A percentile compares a stretch with the other conserved stretches of the same genome.
phyloP scores from a whole-genome alignment of 805 yeast species.

The Zygosaccharomyces rouxii region DNA sequence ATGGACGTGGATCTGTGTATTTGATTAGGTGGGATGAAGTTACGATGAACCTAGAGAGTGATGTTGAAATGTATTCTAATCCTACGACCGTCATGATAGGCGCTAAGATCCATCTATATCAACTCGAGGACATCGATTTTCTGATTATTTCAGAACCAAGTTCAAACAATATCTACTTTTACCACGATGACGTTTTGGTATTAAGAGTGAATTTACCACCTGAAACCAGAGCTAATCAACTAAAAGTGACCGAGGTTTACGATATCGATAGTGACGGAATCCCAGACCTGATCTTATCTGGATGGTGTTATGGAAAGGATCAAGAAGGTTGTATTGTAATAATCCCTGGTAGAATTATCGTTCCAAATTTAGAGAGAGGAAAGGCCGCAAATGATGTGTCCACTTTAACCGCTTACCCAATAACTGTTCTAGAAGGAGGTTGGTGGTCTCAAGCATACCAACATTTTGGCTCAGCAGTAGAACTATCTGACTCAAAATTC shows the following conservation, averaged over 20 bases:
- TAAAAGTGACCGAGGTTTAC: slow-evolving; percentile 36
- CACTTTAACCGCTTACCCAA: slow-evolving; percentile 8
- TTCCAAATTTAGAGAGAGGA: slow-evolving; percentile 16
- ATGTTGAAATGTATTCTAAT: not conserved
- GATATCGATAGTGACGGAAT: slow-evolving; percentile 39
- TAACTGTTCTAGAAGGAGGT: slow-evolving; percentile 12
- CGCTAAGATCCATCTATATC: slow-evolving; percentile 32
- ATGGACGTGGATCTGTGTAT: slow-evolving; percentile 41
- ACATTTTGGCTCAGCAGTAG: slow-evolving; percentile 23
- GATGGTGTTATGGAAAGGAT: slow-evolving; percentile 40
- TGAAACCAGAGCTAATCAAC: slow-evolving; percentile 20
- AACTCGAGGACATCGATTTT: slow-evolving; percentile 31
- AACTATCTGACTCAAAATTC: slow-evolving; percentile 5
- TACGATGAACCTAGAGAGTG: not conserved
- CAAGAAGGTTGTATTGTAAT: slow-evolving; percentile 21
- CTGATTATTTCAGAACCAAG: slow-evolving; percentile 54
- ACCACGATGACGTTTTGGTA: slow-evolving; percentile 17
- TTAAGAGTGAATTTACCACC: slow-evolving; percentile 27
- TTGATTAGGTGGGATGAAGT: slow-evolving; percentile 39
- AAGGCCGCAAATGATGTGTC: slow-evolving; percentile 7
- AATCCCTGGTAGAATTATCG: slow-evolving; percentile 16
- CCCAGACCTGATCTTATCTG: slow-evolving; percentile 43
- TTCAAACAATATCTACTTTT: slow-evolving; percentile 40
- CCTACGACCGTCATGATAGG: slow-evolving; percentile 40
- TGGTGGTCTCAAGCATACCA: slow-evolving; percentile 18